Evolutionary conservation across 495 filamentous ascomycete genomes (phyloP), one percentile per base, ranked within the genome.

Genomic region (Neurospora africana): DNA sequence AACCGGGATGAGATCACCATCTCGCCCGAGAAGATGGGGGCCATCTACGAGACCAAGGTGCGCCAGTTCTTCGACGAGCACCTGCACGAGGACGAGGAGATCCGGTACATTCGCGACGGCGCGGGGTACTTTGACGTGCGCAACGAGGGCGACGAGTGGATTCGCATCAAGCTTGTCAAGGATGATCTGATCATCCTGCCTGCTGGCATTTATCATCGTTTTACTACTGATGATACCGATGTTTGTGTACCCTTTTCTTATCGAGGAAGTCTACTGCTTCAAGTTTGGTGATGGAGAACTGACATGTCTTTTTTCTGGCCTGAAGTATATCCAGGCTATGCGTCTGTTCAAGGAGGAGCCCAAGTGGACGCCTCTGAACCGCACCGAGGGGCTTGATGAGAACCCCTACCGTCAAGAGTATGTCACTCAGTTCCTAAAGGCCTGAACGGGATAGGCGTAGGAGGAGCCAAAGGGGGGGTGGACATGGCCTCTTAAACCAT

Each of bases 11-110:
- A 95, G 82, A 91, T 98, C 78, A 90, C 86, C 74, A 91, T 98
- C n/a, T 95, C 93, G 27, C 94, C 93, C 0, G 86, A 87, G 73
- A 91, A 88, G 71, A 94, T 98, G 93, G 94, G 95, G 69, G 90
- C 86, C 53, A 81, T 87, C 37, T 95, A 94, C 82, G 95, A 99
- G 83, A 87, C 89, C 73, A 98, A 98, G 78, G 92, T 99, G 73
- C 93, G 92, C 83, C 88, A 79, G 72, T 99, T 99, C 84, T 98
- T 98, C 84, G 79, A 91, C 61, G 95, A 99, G 86, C 95, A 99
- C 81, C 82, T 98, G 76, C 95, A 99, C 76, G 95, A 99, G 84
- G 96, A 98, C 78, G 95, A 99, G 85, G 95, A 99, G 88, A 99
- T 99, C 72, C 87, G 95, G n/a, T 99, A 98, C 78, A 92, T 99